Base-by-base conservation (phyloP, 1,284 basidiomycete species). In the Cryptococcus hybrid region DNA sequence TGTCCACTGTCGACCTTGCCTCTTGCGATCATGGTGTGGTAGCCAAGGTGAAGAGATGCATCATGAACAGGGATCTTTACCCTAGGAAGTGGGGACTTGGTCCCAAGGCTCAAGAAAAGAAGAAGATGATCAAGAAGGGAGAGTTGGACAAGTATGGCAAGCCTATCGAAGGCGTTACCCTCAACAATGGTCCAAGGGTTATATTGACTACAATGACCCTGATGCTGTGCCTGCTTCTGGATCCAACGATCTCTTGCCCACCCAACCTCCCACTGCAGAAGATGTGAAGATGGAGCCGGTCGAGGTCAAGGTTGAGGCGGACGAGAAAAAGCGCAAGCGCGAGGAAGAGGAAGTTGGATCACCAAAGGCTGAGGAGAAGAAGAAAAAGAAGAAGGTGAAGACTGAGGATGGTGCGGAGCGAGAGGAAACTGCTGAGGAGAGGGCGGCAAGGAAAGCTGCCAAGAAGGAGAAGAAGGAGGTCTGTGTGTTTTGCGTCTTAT, bases 11-110 rank as follows among this genome's bases (percentile, higher is more conserved):
- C 60, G 96, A 99, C 78, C 86, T 99, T 54, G 90, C 93, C 15
- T 96, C 94, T 8, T 98, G 94, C 78, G 95, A 99, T 78, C 96
- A 99, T 75, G 96, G 96, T 57, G 92, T 99, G 57, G 96, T 99
- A 43, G 96, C 96, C 47, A 98, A 98, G 81, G 92, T 99, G 71
- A 99, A 99, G 83, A 84, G 96, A 57, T 98, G 95, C 79, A 99
- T 99, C 76, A 99, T 99, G 96, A 92, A 98, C 80, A 88, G 95
- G 52, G 95, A 99, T 79, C 92, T 92, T 15, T 99, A 99, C 79
- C 96, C 96, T 43, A 86, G 96, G 60, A 87, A 94, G 70, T 99
- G 96, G 96, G 96, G 96, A 62, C 85, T 99, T 56, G 96, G 96
- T 18, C 96, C 95, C 42, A 86, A 93, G 77, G 96, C 96, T 4